Evolutionary conservation across 2,329 filamentous ascomycete genomes (phyloP), one percentile per base, ranked within the genome.

Genomic region (Chaetomium olivaceum): DNA sequence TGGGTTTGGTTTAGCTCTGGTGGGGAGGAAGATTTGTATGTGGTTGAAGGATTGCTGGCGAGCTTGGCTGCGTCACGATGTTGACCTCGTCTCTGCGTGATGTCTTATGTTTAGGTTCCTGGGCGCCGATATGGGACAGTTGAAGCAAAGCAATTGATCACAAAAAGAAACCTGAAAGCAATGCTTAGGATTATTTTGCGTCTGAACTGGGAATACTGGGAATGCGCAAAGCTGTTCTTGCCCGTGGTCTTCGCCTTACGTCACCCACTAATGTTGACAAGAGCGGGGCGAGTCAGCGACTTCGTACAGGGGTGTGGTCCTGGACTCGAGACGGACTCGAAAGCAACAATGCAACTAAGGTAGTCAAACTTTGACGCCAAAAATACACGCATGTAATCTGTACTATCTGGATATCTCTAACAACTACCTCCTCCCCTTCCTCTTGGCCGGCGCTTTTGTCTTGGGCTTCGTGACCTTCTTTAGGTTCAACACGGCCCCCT

Each of bases 401-500:
- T 12, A 54, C 54, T 54, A 61, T 55, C 50, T 36, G 39, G 50
- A 63, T 60, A 57, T 60, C 58, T 39, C 51, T 6, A 9, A 50
- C 31, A 29, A 2, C 16, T 67, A 68, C 48, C 57, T 67, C 21
- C 58, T 69, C 56, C 62, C 63, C 50, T 68, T 71, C 62, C 66
- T 39, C n/a, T 58, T 46, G 3, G 55, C 48, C 36, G 57, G 61
- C 25, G 33, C 27, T 48, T 65, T 68, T 23, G 46, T 12, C 46
- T 48, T 48, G 46, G 46, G 46, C 19, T 60, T 51, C 36, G 21
- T 68, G 27, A 70, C 64, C 63, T 76, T 79, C 68, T 78, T 79
- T 29, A 81, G 75, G 68, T 83, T 83, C 58, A 82, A 73, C 63
- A 85, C 77, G 0, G 82, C 83, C 2, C 83, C 84, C 72, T 85